phyloP scores from a whole-genome alignment of 345 rosid species.

The Luvunga scandens region DNA sequence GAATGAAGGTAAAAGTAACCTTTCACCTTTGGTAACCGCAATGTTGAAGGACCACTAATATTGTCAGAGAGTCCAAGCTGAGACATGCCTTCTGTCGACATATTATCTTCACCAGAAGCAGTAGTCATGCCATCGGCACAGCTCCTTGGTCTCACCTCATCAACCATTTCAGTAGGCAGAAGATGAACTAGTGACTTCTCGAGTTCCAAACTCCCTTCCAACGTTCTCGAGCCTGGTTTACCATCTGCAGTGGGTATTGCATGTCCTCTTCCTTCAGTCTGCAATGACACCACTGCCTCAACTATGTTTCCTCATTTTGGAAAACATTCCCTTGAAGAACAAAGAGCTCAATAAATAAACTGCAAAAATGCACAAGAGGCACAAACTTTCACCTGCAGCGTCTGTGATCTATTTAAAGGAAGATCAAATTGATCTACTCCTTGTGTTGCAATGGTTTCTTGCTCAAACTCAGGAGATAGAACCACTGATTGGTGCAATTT shows the following conservation, averaged over 20 bases:
- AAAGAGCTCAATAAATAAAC: conserved; percentile 4
- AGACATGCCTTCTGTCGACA: conserved; percentile 27
- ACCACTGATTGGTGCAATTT: conserved; percentile 13
- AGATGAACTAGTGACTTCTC: conserved; percentile 32
- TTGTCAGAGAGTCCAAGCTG: conserved; percentile 27
- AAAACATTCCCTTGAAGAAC: conserved; percentile 5
- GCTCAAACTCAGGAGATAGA: conserved; percentile 3
- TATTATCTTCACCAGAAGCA: conserved; percentile 23
- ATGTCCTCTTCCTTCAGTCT: conserved; percentile 27
- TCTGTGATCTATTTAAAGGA: conserved; percentile 16
- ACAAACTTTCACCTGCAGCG: conserved; percentile 33
- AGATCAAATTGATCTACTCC: conserved; percentile 15
- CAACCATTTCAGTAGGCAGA: conserved; percentile 27
- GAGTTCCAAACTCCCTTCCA: conserved; percentile 27
- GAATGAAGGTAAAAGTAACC: neutral
- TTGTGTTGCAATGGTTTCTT: conserved; percentile 5
- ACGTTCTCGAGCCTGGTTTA: conserved; percentile 21
- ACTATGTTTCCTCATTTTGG: conserved; percentile 12
- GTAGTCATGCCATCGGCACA: conserved; percentile 15
- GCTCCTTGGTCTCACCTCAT: conserved; percentile 26
- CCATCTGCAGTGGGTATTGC: conserved; percentile 10
- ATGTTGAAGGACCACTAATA: conserved; percentile 20
- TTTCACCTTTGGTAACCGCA: conserved; percentile 24
- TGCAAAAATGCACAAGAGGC: neutral
- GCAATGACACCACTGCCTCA: conserved; percentile 17